A percentile compares a stretch with the other conserved stretches of the same genome.
phyloP scores from a whole-genome alignment of 495 filamentous ascomycete genomes.

The Clohesyomyces aquaticus region DNA sequence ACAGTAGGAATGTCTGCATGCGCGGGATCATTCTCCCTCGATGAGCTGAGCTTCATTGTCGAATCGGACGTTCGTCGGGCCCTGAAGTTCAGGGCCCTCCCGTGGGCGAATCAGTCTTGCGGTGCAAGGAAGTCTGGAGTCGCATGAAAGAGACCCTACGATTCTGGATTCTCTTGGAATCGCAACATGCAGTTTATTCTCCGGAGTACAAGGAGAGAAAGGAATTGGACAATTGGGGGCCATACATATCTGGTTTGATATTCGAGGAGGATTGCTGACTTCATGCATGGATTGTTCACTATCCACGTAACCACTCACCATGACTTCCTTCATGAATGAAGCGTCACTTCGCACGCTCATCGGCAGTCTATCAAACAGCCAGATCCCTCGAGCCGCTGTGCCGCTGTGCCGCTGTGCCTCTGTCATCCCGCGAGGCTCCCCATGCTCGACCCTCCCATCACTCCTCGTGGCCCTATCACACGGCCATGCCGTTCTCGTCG shows the following conservation, averaged over 20 bases:
- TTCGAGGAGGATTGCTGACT: too few relatives aligned
- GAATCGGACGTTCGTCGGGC: constrained; percentile 16
- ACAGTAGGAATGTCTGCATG: too few relatives aligned
- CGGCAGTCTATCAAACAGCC: constrained; percentile 11
- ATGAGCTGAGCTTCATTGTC: too few relatives aligned
- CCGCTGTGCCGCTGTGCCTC: constrained; percentile 29
- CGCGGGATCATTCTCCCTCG: constrained; percentile 25
- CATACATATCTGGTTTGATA: too few relatives aligned
- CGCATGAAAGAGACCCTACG: background rate
- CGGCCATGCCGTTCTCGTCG: constrained; percentile 24
- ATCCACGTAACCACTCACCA: too few relatives aligned
- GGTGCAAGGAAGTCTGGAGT: constrained; percentile 10
- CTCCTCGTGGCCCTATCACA: constrained; percentile 18
- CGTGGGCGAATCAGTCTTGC: constrained; percentile 16
- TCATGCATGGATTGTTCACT: too few relatives aligned
- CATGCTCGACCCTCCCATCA: constrained; percentile 10
- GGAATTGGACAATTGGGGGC: too few relatives aligned
- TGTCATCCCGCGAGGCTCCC: constrained; percentile 19
- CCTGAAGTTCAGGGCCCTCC: constrained; percentile 5
- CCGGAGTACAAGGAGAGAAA: too few relatives aligned
- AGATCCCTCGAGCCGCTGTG: constrained; percentile 28
- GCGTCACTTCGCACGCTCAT: too few relatives aligned
- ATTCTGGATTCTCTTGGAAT: too few relatives aligned
- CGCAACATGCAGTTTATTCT: too few relatives aligned
- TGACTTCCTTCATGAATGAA: too few relatives aligned